Percentiles rank a stretch among this genome's conserved stretches.
Evolutionary conservation across 176 grass and related monocot species (phyloP).

Genomic region (Aechmea fasciata): DNA sequence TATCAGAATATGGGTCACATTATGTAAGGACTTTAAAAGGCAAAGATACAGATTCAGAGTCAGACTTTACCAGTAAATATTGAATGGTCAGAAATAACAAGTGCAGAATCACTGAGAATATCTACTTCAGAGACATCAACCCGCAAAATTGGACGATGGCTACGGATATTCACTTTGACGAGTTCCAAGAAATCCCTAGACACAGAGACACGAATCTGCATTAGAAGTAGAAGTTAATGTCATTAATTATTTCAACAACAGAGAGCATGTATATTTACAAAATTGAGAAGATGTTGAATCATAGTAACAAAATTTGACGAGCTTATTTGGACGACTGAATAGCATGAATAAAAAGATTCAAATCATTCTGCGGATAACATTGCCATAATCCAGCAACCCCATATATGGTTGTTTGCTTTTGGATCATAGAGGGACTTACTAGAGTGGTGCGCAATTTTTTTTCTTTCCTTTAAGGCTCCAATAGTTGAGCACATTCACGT

Average conservation of each 20-base stretch:
- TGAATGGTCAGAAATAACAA: constrained; percentile 88
- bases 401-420: too few relatives aligned
- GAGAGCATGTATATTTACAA: background rate
- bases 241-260: background rate
- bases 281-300: too few relatives aligned
- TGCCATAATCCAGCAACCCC: too few relatives aligned
- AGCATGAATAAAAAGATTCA: too few relatives aligned
- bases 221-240: background rate
- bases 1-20: too few relatives aligned
- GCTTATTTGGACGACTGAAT: background rate
- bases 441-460: too few relatives aligned
- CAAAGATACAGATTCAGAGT: background rate
- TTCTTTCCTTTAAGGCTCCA: too few relatives aligned
- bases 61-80: constrained; percentile 48
- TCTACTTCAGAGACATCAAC: constrained; percentile 63
- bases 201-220: constrained; percentile 47
- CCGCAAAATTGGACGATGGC: constrained; percentile 52
- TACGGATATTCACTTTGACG: constrained; percentile 42
- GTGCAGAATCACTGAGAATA: constrained; percentile 34
- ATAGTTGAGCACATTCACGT: too few relatives aligned
- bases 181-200: constrained; percentile 69
- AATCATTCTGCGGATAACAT: too few relatives aligned
- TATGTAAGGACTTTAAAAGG: too few relatives aligned
- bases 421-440: too few relatives aligned
- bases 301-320: too few relatives aligned